Evolutionary conservation across 2,329 filamentous ascomycete genomes (phyloP), one percentile per base, ranked within the genome.

Genomic region (Fonsecaea erecta): DNA sequence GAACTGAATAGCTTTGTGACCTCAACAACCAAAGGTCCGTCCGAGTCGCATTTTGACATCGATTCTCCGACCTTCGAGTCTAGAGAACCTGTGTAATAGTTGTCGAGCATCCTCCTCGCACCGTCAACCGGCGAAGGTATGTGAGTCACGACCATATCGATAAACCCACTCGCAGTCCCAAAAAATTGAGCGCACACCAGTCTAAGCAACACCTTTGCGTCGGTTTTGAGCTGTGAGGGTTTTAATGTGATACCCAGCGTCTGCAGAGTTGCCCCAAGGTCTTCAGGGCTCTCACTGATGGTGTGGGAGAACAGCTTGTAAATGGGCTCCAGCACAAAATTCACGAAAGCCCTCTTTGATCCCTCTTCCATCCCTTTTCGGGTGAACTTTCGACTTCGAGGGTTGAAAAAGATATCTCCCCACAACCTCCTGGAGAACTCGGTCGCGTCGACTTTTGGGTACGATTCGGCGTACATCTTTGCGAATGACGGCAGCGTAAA

Each of bases 301-400:
- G 93, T 96, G 76, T 97, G 92, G 16, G 93, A 94, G 77, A 94
- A 98, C 48, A 99, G 84, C 78, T 99, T 99, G 85, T 99, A 99
- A 71, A 99, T 93, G 18, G 95, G 95, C 76, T 99, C 95, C 54
- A 99, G 83, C 30, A 99, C 86, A 76, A 98, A 99, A 77, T 96
- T 89, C 63, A 98, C 90, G 76, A 99, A 99, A 0, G 92, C 91
- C 63, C 95, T 85, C 77, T 90, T 91, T 4, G 93, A 88, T 12
- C 86, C 83, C 69, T 94, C 89, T 73, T 98, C 94, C 24, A 91
- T 80, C 0, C 88, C 86, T 76, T 96, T 98, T 68, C 95, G 86
- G 59, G 92, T 96, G 73, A 99, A 99, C 63, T 91, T 94, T 68
- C 94, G 89, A 78, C 92, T 96, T 72, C 83, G 84, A 0, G 94